These are phyloP conservation scores for Chenopodium berlandieri DNA, from an alignment of 148 eudicot genomes.

Conservation along the genomic window DNA sequence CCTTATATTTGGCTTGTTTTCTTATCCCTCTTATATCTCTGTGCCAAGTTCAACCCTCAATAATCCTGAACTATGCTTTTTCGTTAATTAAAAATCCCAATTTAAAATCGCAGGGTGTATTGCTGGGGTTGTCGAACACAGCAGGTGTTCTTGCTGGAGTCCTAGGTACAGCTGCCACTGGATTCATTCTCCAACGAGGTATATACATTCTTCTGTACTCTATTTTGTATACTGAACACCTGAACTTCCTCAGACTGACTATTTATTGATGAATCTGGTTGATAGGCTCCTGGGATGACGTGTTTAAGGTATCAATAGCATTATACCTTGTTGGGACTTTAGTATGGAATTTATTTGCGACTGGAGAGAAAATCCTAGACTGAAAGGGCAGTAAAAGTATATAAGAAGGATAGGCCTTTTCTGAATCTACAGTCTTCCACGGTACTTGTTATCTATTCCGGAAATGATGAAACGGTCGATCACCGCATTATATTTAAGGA, in stretches of 20 bases:
- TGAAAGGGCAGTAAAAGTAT: slow-evolving; percentile 21
- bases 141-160: slow-evolving; percentile 98
- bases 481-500: slow-evolving; percentile 2
- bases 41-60: not conserved
- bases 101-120: slow-evolving; percentile 56
- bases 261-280: not conserved
- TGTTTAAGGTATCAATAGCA: slow-evolving; percentile 81
- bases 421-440: slow-evolving; percentile 8
- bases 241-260: slow-evolving; percentile 11
- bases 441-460: not conserved
- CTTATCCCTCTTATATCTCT: not conserved
- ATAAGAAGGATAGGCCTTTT: slow-evolving; percentile 15
- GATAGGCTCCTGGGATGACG: slow-evolving; percentile 90
- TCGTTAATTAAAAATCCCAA: not conserved
- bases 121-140: slow-evolving; percentile 88
- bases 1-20: not conserved
- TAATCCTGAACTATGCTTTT: not conserved
- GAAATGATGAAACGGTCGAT: not conserved
- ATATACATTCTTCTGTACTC: not conserved
- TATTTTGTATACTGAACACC: not conserved
- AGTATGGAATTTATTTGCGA: slow-evolving; percentile 89
- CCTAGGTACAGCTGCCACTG: slow-evolving; percentile 96
- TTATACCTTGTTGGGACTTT: slow-evolving; percentile 84
- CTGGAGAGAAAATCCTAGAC: slow-evolving; percentile 88
- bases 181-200: slow-evolving; percentile 91